Evolutionary conservation across 805 yeast genomes (phyloP), one percentile per base, ranked within the genome.

Genomic region (Yamadazyma endophytica): DNA sequence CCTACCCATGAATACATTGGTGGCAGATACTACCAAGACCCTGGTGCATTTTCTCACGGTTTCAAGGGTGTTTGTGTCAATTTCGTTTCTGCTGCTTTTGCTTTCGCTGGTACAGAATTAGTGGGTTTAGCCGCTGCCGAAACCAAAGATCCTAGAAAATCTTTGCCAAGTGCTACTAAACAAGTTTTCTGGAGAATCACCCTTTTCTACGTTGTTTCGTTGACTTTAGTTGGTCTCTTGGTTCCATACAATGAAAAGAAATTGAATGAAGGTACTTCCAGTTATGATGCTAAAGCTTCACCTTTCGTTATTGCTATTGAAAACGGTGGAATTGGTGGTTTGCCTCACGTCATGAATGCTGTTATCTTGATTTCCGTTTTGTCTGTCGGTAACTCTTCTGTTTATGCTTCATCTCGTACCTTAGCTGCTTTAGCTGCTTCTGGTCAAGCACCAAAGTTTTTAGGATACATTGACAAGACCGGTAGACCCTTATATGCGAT

Each of bases 251-350:
- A 47, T 28, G 63, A 56, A 30, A 36, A 40, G 8, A 32, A 47
- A 16, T 56, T 61, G 42, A 56, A 71, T 33, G 33, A 31, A 24
- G 62, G 61, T 13, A 73, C 74, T 36, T 62, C 72, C 18, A 53
- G 70, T 28, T 70, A 64, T 28, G 75, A 70, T 31, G 82, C 81
- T 26, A 58, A 78, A 11, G 83, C 87, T 9, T 82, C 89, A 11
- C 90, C 92, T 11, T 82, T 82, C 44, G 90, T 82, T 32, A 76
- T 83, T 57, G 84, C 90, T 19, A 49, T 58, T 31, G 42, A 43
- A 21, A 53, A 57, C 28, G 67, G 56, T 22, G 61, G 61, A 21
- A 59, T 62, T 34, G 28, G 42, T 9, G 68, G 61, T 9, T 53
- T 62, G 42, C 68, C 68, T 12, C 49, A 56, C 16, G 64, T 62